Conservation (phyloP, 495 filamentous ascomycete genomes). For the Thozetella sp. region DNA sequence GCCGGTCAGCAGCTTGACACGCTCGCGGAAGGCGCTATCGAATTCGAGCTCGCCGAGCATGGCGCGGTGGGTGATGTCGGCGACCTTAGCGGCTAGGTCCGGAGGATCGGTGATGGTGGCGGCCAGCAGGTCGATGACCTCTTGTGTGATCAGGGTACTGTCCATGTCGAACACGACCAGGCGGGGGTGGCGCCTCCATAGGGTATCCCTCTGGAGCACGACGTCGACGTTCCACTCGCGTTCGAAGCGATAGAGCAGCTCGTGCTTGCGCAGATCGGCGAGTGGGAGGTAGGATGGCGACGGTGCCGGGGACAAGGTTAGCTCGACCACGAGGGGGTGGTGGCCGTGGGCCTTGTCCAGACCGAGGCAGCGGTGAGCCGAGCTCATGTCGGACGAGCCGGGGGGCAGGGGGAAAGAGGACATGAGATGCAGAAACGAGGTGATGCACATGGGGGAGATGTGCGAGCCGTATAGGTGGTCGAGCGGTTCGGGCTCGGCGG, state of each 20-base stretch:
- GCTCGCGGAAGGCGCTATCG: slow-evolving; percentile 72
- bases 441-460: slow-evolving; percentile 78
- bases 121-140: slow-evolving; percentile 95
- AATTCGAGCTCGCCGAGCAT: slow-evolving; percentile 99
- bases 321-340: slow-evolving; percentile 69
- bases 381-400: slow-evolving; percentile 58
- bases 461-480: slow-evolving; percentile 78
- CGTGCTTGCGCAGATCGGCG: slow-evolving; percentile 71
- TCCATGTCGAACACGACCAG: slow-evolving; percentile 98
- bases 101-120: slow-evolving; percentile 61
- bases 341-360: slow-evolving; percentile 36
- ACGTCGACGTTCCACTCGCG: slow-evolving; percentile 87
- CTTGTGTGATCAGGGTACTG: slow-evolving; percentile 91
- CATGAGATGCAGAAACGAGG: slow-evolving; percentile 78
- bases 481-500: slow-evolving; percentile 61
- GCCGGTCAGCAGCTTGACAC: slow-evolving; percentile 79
- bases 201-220: slow-evolving; percentile 66
- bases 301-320: slow-evolving; percentile 69
- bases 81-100: slow-evolving; percentile 59
- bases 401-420: slow-evolving; percentile 62
- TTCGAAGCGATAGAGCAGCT: slow-evolving; percentile 81
- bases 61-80: slow-evolving; percentile 83
- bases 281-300: slow-evolving; percentile 69
- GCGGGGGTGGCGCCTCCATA: slow-evolving; percentile 76
- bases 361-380: slow-evolving; percentile 73